phyloP scores from a whole-genome alignment of 805 yeast species.

The Suhomyces sp. region DNA sequence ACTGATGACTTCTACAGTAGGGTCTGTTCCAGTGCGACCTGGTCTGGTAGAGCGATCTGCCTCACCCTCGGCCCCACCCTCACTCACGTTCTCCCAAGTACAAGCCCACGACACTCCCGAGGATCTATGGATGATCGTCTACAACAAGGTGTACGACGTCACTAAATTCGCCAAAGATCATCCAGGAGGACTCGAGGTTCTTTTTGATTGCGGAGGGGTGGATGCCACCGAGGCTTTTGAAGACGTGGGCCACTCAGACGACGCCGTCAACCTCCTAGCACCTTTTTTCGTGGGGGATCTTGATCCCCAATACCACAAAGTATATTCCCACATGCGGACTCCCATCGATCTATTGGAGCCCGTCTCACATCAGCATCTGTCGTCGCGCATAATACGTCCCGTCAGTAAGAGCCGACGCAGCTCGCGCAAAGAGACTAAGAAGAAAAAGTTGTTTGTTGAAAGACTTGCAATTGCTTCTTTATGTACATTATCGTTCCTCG shows the following conservation, averaged over 20 bases:
- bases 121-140: constrained; percentile 80
- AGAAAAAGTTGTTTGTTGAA: constrained; percentile 8
- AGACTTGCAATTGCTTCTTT: constrained; percentile 10
- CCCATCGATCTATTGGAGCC: constrained; percentile 4
- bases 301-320: constrained; percentile 12
- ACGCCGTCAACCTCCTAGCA: constrained; percentile 29
- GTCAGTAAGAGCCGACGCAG: background rate
- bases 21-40: background rate
- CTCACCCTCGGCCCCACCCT: background rate
- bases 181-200: constrained; percentile 75
- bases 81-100: constrained; percentile 46
- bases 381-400: background rate
- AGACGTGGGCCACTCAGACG: constrained; percentile 37
- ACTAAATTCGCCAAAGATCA: constrained; percentile 70
- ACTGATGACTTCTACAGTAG: background rate
- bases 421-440: constrained; percentile 8
- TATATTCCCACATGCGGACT: constrained; percentile 11
- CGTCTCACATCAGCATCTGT: background rate
- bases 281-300: constrained; percentile 31
- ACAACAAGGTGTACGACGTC: constrained; percentile 76
- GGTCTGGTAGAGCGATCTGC: background rate
- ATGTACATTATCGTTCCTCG: constrained; percentile 12
- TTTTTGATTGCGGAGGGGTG: constrained; percentile 74
- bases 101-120: constrained; percentile 69
- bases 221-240: constrained; percentile 73